Percentiles rank a stretch among this genome's conserved stretches.
Conservation (phyloP, 371 early-diverging fungal genomes). For the Mucor indicus region DNA sequence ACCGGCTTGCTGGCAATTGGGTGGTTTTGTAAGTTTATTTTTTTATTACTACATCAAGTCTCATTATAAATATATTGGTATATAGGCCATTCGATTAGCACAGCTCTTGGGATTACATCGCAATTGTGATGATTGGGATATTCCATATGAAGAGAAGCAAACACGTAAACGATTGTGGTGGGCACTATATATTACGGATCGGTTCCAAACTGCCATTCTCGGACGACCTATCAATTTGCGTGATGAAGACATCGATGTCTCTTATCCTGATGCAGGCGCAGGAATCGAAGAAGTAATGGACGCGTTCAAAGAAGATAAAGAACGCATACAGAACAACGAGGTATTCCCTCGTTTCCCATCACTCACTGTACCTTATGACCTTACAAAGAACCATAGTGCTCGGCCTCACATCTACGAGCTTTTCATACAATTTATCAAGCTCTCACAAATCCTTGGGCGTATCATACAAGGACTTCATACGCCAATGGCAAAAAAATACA, state of each 20-base stretch:
- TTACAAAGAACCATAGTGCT: not conserved
- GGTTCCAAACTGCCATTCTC: conserved; percentile 35
- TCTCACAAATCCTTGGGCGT: conserved; percentile 37
- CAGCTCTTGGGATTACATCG: conserved; percentile 35
- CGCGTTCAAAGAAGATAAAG: conserved; percentile 23
- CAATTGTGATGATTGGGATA: conserved; percentile 37
- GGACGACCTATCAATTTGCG: conserved; percentile 35
- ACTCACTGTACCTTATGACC: conserved; percentile 11
- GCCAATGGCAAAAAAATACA: conserved; percentile 31
- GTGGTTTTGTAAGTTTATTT: conserved; percentile 27
- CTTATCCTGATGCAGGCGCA: conserved; percentile 29
- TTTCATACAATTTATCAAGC: conserved; percentile 36
- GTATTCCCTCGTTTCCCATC: conserved; percentile 27
- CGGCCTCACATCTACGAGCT: conserved; percentile 29
- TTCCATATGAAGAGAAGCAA: conserved; percentile 33
- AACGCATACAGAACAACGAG: not conserved
- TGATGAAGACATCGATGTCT: conserved; percentile 40
- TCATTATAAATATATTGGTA: not conserved
- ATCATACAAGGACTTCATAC: conserved; percentile 36
- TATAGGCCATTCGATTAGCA: conserved; percentile 18
- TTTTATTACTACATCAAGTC: not conserved
- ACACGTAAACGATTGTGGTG: conserved; percentile 42
- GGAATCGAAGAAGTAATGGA: conserved; percentile 38
- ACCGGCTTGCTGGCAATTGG: conserved; percentile 36
- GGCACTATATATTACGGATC: conserved; percentile 36